Evolutionary conservation across 108 stramenopile species (phyloP).

Genomic region (Aurantiochytrium sp.): DNA sequence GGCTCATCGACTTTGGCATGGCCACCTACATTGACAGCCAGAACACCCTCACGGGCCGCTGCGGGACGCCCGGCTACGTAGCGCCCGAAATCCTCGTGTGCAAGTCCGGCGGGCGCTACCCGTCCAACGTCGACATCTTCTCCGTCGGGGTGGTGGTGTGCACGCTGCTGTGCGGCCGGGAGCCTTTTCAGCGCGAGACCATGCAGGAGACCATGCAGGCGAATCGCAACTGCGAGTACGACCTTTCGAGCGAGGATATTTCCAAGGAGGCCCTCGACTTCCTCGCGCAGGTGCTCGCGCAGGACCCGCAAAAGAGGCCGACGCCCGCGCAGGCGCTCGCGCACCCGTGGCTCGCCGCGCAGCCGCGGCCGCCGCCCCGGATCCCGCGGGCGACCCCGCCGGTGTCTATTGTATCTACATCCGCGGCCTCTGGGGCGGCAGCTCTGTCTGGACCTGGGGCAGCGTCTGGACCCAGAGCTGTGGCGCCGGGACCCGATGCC

Average conservation of each 20-base stretch:
- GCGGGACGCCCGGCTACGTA: conserved; percentile 18
- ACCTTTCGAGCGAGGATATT: neutral
- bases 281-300: neutral
- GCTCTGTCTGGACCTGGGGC: too few species aligned
- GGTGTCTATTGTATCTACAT: neutral
- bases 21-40: neutral
- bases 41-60: neutral
- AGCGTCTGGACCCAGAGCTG: too few species aligned
- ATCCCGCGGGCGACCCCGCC: neutral
- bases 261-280: neutral
- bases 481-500: too few species aligned
- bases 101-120: neutral
- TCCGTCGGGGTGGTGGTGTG: neutral
- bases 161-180: neutral
- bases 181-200: conserved; percentile 2
- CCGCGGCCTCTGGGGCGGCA: neutral
- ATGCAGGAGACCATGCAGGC: neutral
- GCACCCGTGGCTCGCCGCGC: neutral
- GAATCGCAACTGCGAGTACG: conserved; percentile 23
- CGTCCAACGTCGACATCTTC: neutral
- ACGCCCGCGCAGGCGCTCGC: neutral
- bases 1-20: conserved; percentile 17
- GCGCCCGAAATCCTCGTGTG: neutral
- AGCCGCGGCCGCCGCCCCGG: neutral
- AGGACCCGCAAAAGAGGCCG: neutral